Evolutionary conservation across 179 eudicot genomes (phyloP).

Genomic region (Gypsophila paniculata): DNA sequence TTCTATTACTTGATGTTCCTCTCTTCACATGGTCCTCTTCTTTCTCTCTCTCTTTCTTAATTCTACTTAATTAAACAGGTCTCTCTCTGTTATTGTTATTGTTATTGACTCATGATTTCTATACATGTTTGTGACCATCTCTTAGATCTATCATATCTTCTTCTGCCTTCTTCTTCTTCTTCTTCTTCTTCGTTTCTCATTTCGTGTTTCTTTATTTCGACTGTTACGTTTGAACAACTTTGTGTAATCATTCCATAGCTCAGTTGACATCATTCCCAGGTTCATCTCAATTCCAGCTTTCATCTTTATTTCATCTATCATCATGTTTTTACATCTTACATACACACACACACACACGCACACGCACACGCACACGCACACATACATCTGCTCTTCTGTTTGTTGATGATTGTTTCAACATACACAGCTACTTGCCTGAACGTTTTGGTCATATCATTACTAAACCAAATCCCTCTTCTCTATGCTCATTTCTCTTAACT

Average conservation of each 20-base stretch:
- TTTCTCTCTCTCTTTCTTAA: slow-evolving; percentile 18
- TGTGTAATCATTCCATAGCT: too few species aligned
- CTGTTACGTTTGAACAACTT: too few species aligned
- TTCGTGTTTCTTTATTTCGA: too few species aligned
- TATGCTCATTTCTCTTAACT: not conserved
- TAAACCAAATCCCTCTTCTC: not conserved
- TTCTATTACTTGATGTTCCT: not conserved
- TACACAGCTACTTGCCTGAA: not conserved
- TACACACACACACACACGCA: not conserved
- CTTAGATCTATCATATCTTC: slow-evolving; percentile 26
- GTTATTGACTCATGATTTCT: slow-evolving; percentile 33
- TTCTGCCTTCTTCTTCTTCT: not conserved
- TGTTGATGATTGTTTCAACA: slow-evolving; percentile 6
- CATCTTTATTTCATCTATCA: slow-evolving; percentile 21
- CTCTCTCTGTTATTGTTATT: not conserved
- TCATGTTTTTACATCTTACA: slow-evolving; percentile 3
- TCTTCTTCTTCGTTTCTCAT: not conserved
- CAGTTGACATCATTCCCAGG: slow-evolving; percentile 7
- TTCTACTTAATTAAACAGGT: not conserved
- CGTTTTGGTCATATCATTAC: too few species aligned
- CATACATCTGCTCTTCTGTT: not conserved
- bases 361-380: not conserved
- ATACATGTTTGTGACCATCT: slow-evolving; percentile 32
- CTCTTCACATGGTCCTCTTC: slow-evolving; percentile 3
- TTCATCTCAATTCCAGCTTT: slow-evolving; percentile 7